Base-by-base conservation (phyloP, 148 eudicot genomes). In the Fallopia convolvulus region DNA sequence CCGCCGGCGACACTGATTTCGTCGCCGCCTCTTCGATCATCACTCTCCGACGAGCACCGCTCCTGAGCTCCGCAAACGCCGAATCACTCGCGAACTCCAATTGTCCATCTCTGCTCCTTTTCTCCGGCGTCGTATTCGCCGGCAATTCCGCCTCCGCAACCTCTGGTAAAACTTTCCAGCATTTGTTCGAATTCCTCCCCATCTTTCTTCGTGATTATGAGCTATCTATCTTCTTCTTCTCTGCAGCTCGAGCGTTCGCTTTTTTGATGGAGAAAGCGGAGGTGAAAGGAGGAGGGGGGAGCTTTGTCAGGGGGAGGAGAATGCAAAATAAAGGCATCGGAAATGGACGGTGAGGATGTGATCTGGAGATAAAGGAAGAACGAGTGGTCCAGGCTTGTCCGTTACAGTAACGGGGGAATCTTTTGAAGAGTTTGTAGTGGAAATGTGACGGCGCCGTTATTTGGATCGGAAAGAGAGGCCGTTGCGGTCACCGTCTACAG, bases 361-460 rank as follows among this genome's bases (percentile, higher is more conserved):
- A 46, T 20, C 33, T 73, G 33, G 9, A 0, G 55, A 72, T 72
- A 72, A 72, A 42, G 55, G 53, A 3, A 66, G 72, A 36, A 36
- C 21, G 44, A 36, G 72, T 68, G 72, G 72, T 68, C 72, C 72
- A 68, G 36, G 2, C 17, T 1, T 26, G 23, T 36, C 72, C 72
- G 72, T 68, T 14, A 68, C 72, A 36, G 72, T 68, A 68, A 68
- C 72, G 56, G 72, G 72, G 72, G 72, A 68, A 68, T 68, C 72
- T 68, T 68, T 68, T 30, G 66, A 30, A 26, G 70, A 63, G 17
- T 26, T 63, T 17, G 72, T 36, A 39, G 72, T 33, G 72, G 72
- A 68, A 68, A 20, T 36, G 44, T 68, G 72, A 68, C 72, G 72
- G 72, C 72, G 72, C 72, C 72, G 72, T 68, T 68, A 33, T 65